A percentile compares a stretch with the other conserved stretches of the same genome.
phyloP scores from a whole-genome alignment of 2,329 filamentous ascomycete genomes.

The Alternaria arborescens region DNA sequence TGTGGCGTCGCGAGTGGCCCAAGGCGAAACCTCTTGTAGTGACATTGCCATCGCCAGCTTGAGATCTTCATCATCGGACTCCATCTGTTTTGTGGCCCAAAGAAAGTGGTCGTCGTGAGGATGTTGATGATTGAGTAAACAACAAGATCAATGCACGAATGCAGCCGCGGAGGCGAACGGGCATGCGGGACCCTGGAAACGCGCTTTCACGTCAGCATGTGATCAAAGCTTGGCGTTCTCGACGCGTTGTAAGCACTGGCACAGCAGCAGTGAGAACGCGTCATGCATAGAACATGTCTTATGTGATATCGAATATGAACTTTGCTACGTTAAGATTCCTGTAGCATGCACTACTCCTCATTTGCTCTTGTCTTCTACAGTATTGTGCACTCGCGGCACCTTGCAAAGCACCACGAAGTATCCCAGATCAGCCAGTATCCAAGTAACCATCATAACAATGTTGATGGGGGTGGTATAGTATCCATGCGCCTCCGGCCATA shows the following conservation, averaged over 20 bases:
- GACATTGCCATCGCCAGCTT: conserved; percentile 42
- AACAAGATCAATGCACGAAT: neutral
- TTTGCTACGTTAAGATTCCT: neutral
- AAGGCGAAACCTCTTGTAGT: conserved; percentile 28
- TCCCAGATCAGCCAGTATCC: conserved; percentile 54
- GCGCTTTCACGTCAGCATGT: conserved; percentile 38
- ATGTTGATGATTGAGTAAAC: neutral
- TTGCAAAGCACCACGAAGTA: conserved; percentile 56
- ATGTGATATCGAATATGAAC: neutral
- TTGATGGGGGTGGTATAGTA: conserved; percentile 58
- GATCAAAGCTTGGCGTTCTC: conserved; percentile 7
- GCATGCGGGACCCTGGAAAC: neutral
- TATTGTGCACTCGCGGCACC: conserved; percentile 12
- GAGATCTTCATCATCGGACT: conserved; percentile 42
- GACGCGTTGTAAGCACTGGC: neutral
- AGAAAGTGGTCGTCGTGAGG: conserved; percentile 6
- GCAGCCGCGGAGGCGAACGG: neutral
- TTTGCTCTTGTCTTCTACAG: neutral
- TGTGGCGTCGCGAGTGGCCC: neutral
- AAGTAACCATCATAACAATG: conserved; percentile 54
- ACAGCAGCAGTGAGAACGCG: neutral
- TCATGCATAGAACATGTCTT: neutral
- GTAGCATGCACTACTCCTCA: neutral
- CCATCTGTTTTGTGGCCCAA: conserved; percentile 24
- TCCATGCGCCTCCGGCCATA: conserved; percentile 59